Evolutionary conservation across 805 yeast genomes (phyloP), one percentile per base, ranked within the genome.

Genomic region (Yueomyces sp.): DNA sequence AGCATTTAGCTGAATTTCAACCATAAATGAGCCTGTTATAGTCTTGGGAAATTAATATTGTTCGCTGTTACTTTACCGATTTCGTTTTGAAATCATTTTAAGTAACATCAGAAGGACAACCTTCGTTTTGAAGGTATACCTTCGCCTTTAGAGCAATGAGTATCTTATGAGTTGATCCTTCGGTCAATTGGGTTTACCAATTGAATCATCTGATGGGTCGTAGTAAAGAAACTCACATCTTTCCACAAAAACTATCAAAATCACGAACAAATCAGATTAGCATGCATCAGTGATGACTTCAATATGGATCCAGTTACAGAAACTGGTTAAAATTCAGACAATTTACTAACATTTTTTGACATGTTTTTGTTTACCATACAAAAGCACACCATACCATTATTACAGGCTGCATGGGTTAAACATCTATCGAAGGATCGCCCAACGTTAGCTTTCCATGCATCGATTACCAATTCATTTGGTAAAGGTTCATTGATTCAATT

Each of bases 341-440:
- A 44, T 44, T 51, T 48, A 43, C 46, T 42, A 47, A 43, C 45
- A 43, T 44, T 44, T 46, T 43, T 42, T 32, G 19, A 19, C 19
- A 19, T 19, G 19, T 19, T 19, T 19, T 19, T 19, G 19, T 19
- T 19, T 19, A 19, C 19, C 19, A 19, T 19, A 19, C 19, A 19
- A 19, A 19, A 19, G 19, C 19, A 19, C 19, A 19, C 19, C 19
- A 19, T 19, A 19, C 19, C 19, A 19, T 19, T 44, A 34, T 11
- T 37, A 41, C 63, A 88, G 96, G 96, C 97, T 63, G 96, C 97
- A 38, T 90, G 98, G 98, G 96, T 92, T 39, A 92, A 90, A 64
- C 90, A 83, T 63, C 70, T 90, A 49, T 87, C 96, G 3, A 88
- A 85, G 56, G 83, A 78, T 44, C 85, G 77, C 61, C 98, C 98